Base-by-base conservation (phyloP, 2,329 filamentous ascomycete species). In the Pseudonectria buxi region DNA sequence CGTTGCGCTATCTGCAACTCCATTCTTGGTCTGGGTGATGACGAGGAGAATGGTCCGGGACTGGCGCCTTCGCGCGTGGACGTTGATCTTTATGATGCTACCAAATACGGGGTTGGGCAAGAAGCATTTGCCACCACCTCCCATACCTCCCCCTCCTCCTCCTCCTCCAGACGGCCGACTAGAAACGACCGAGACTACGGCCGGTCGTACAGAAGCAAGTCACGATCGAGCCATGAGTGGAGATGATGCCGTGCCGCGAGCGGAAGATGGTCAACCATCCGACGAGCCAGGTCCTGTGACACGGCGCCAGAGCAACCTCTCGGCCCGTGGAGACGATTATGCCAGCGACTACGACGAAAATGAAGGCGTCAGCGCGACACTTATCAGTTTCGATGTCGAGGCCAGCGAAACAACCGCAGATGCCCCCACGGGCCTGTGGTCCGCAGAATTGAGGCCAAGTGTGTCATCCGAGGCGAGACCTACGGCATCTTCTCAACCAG, bases 321-420 rank as follows among this genome's bases (percentile, higher is more conserved):
- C 71, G 0, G 56, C 59, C 9, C 55, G 68, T n/a, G 68, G 61
- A 11, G 69, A 72, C 37, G 73, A 75, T 27, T 74, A 71, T 39
- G 68, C 61, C 10, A 73, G 65, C 10, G 75, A 78, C 30, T 74
- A 78, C 35, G 73, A 76, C 32, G 74, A 74, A 12, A 61, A 69
- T 11, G 74, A 75, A 31, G 64, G 69, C 31, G 59, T 77, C 15
- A 74, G 68, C 36, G 68, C 73, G 2, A 76, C 74, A 0, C 57
- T 78, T 5, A 77, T 79, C 33, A 77, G 72, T 44, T 78, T 79
- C 37, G 75, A 79, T 37, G 73, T 78, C 18, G 75, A 79, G 43
- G 69, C 74, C 1, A 70, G 67, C 4, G 74, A 77, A 30, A 61
- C 71, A 1, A 65, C 62, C 3, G 18, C 18, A 5, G 70, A 74